A percentile compares a stretch with the other conserved stretches of the same genome.
Evolutionary conservation across 2,329 filamentous ascomycete species (phyloP).

Genomic region (Thelonectria blattea): DNA sequence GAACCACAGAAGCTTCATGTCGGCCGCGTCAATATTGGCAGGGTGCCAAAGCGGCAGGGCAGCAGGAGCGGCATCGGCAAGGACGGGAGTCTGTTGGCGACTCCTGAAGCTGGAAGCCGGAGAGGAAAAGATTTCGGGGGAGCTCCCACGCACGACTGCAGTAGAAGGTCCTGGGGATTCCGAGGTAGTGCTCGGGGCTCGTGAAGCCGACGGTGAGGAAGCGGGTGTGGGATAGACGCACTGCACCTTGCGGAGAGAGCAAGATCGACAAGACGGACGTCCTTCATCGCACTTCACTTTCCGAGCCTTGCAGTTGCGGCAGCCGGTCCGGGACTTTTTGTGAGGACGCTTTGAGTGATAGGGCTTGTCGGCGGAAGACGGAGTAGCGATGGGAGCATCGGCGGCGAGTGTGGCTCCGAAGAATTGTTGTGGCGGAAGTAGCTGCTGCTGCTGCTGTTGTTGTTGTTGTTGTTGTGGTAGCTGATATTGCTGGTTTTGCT

Average conservation of each 20-base stretch:
- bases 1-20: slow-evolving; percentile 63
- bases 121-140: slow-evolving; percentile 1
- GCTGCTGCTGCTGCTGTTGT: too few relatives aligned
- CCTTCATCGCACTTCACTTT: slow-evolving; percentile 62
- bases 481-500: background rate
- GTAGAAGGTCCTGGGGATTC: slow-evolving; percentile 5
- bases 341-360: slow-evolving; percentile 58
- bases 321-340: slow-evolving; percentile 60
- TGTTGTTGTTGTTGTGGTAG: background rate
- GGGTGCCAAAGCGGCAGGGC: slow-evolving; percentile 42
- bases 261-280: slow-evolving; percentile 56
- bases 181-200: background rate
- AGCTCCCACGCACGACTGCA: slow-evolving; percentile 1
- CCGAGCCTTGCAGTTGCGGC: slow-evolving; percentile 60
- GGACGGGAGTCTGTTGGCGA: background rate
- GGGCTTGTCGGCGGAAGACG: slow-evolving; percentile 19
- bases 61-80: slow-evolving; percentile 21
- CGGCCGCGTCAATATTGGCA: slow-evolving; percentile 44
- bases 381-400: background rate
- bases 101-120: background rate
- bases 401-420: background rate
- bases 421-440: background rate
- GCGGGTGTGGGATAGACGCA: slow-evolving; percentile 52
- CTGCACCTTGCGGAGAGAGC: slow-evolving; percentile 52
- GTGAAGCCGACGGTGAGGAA: slow-evolving; percentile 14